phyloP scores from a whole-genome alignment of 169 alveolate genomes.

The Plasmodium sp. region DNA sequence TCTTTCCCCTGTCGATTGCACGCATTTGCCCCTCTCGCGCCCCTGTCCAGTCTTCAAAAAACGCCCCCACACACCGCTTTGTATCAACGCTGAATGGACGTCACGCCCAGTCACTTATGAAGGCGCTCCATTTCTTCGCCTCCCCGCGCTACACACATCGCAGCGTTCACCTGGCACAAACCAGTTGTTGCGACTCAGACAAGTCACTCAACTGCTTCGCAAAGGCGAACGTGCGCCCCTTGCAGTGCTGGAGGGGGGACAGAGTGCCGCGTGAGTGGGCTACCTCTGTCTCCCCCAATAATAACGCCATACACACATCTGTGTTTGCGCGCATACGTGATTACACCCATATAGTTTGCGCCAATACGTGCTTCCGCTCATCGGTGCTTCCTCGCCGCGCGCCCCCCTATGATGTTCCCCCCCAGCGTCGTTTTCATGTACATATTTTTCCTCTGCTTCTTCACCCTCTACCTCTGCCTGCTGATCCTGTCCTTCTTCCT shows the following conservation, averaged over 20 bases:
- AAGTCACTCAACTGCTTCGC: background rate
- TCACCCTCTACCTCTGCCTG: conserved; percentile 15
- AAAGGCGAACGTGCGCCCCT: background rate
- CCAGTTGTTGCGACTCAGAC: background rate
- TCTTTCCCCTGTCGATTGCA: background rate
- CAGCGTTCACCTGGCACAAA: background rate
- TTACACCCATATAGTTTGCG: background rate
- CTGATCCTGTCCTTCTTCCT: conserved; percentile 31
- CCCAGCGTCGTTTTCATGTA: conserved; percentile 12
- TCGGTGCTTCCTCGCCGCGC: background rate
- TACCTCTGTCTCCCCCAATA: background rate
- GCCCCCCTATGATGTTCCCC: conserved; percentile 6
- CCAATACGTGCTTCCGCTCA: background rate
- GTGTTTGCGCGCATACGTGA: background rate
- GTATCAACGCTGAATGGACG: background rate
- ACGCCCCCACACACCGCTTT: background rate
- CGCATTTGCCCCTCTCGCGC: background rate
- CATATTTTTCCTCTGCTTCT: conserved; percentile 11
- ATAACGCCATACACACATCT: background rate
- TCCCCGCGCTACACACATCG: background rate
- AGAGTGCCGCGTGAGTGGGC: background rate
- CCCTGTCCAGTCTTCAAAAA: background rate
- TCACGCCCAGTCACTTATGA: background rate
- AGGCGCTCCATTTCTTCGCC: background rate
- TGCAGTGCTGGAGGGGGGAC: background rate